These are phyloP conservation scores for Ogataea siamensis DNA, from an alignment of 805 yeast species.

Conservation along the genomic window DNA sequence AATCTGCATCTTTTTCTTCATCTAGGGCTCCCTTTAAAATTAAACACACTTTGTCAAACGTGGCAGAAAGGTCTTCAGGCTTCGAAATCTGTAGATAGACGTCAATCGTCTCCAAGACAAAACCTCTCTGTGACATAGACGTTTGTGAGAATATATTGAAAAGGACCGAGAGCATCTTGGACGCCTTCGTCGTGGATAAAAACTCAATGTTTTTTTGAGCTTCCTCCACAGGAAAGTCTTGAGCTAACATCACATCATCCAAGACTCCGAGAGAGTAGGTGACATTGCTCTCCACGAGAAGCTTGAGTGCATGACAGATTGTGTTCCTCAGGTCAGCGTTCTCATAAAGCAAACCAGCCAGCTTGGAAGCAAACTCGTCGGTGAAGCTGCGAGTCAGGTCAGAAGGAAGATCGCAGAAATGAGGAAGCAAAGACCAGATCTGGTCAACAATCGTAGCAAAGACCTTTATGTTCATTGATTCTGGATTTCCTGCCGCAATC, in stretches of 20 bases:
- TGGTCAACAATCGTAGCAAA: slow-evolving; percentile 86
- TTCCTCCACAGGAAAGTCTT: slow-evolving; percentile 56
- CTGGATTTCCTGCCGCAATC: slow-evolving; percentile 42
- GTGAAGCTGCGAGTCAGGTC: slow-evolving; percentile 67
- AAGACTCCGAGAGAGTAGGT: slow-evolving; percentile 60
- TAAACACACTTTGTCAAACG: slow-evolving; percentile 84
- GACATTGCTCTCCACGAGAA: slow-evolving; percentile 73
- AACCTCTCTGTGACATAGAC: slow-evolving; percentile 76
- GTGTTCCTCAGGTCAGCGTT: slow-evolving; percentile 71
- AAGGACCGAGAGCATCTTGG: slow-evolving; percentile 79
- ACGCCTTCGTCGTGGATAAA: slow-evolving; percentile 56
- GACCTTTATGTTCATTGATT: slow-evolving; percentile 70
- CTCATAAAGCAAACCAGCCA: slow-evolving; percentile 73
- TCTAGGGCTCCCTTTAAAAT: slow-evolving; percentile 74
- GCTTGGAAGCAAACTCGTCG: slow-evolving; percentile 71
- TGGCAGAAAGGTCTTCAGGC: slow-evolving; percentile 61
- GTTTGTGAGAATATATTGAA: slow-evolving; percentile 94
- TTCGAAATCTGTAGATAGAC: slow-evolving; percentile 70
- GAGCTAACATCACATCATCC: slow-evolving; percentile 55
- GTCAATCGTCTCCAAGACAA: slow-evolving; percentile 82
- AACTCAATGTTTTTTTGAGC: slow-evolving; percentile 60
- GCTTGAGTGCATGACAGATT: slow-evolving; percentile 79
- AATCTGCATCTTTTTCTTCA: slow-evolving; percentile 41
- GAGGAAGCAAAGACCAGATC: slow-evolving; percentile 88
- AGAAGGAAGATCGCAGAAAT: slow-evolving; percentile 80